Conservation (phyloP, 805 yeast genomes). For the Candida insectorum region DNA sequence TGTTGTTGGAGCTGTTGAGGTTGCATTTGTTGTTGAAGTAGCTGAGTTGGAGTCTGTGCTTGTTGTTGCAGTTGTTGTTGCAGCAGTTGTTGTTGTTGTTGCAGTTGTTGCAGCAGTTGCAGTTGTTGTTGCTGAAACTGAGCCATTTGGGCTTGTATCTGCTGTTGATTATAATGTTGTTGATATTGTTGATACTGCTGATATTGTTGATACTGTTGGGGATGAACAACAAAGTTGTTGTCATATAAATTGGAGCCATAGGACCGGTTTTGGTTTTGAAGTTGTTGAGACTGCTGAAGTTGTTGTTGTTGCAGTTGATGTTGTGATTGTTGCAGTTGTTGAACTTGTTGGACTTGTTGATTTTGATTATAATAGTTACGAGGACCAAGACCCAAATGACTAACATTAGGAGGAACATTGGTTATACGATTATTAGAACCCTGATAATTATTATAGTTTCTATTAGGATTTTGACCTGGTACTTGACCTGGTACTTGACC, state of each 20-base stretch:
- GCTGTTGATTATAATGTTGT: slow-evolving; percentile 15
- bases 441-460: background rate
- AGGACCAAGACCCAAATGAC: slow-evolving; percentile 4
- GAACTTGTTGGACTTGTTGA: slow-evolving; percentile 6
- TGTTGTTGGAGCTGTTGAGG: slow-evolving; percentile 1
- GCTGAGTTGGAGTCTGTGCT: slow-evolving; percentile 5
- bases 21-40: slow-evolving; percentile 1
- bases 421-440: background rate
- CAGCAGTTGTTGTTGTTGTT: slow-evolving; percentile 2
- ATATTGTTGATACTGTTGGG: slow-evolving; percentile 14
- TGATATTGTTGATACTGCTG: slow-evolving; percentile 4
- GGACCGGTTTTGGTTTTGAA: no score
- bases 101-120: slow-evolving; percentile 7
- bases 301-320: slow-evolving; percentile 14
- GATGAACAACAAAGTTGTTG: slow-evolving; percentile 12
- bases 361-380: slow-evolving; percentile 10
- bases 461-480: background rate
- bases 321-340: slow-evolving; percentile 7
- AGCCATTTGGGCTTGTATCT: slow-evolving; percentile 4
- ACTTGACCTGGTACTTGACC: background rate
- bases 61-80: slow-evolving; percentile 8
- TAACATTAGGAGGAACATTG: background rate
- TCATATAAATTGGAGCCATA: slow-evolving; percentile 12
- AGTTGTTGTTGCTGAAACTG: slow-evolving; percentile 8
- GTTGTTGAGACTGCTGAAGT: slow-evolving; percentile 11